These are phyloP conservation scores for Globisporangium cystogenes DNA, from an alignment of 352 stramenopile species.

Conservation along the genomic window DNA sequence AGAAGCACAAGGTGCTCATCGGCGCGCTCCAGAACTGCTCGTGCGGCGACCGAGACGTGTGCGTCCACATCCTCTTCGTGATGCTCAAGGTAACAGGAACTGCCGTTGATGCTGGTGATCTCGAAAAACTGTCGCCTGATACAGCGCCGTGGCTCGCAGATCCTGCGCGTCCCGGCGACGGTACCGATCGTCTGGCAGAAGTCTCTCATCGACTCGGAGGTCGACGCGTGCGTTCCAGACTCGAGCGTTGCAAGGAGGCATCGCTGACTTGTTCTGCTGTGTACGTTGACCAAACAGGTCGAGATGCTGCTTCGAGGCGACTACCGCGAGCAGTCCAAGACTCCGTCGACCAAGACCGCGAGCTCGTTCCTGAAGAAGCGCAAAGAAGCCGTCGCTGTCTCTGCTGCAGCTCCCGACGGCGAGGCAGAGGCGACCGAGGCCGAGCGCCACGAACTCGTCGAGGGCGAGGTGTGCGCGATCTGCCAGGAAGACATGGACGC, in stretches of 20 bases:
- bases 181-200: slow-evolving; percentile 81
- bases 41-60: slow-evolving; percentile 71
- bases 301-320: slow-evolving; percentile 58
- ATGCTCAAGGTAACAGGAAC: slow-evolving; percentile 84
- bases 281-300: too few species aligned
- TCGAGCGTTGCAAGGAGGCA: background rate
- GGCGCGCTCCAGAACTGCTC: slow-evolving; percentile 65
- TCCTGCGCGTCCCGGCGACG: slow-evolving; percentile 61
- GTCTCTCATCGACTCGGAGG: slow-evolving; percentile 80
- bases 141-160: slow-evolving; percentile 12
- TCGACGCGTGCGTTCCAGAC: too few species aligned
- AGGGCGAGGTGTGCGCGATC: slow-evolving; percentile 79
- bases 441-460: slow-evolving; percentile 49
- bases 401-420: slow-evolving; percentile 10
- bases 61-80: slow-evolving; percentile 81
- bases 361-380: slow-evolving; percentile 39
- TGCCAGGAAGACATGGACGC: slow-evolving; percentile 79
- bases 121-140: background rate
- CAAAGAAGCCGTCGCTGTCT: slow-evolving; percentile 12
- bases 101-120: too few species aligned
- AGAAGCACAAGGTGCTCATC: slow-evolving; percentile 78
- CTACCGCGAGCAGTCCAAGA: slow-evolving; percentile 36
- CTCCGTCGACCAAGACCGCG: slow-evolving; percentile 13
- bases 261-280: background rate
- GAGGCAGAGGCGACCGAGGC: slow-evolving; percentile 21